Evolutionary conservation across 169 alveolate genomes (phyloP), one percentile per base, ranked within the genome.

Genomic region (Cryptosporidium ryanae): DNA sequence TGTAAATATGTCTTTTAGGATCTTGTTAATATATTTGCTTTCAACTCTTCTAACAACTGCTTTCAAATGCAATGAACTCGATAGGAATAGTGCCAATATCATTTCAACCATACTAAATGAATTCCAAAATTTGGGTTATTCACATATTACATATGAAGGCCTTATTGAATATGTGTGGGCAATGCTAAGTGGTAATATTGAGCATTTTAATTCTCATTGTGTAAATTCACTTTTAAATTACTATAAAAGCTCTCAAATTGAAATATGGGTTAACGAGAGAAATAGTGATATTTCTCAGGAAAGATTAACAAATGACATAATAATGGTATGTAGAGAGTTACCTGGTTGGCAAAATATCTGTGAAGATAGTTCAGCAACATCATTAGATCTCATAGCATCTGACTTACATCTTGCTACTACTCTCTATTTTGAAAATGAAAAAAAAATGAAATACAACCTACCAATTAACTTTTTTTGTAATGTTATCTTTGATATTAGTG

Each of bases 281-380:
- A 23, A 17, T 21, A 52, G 55, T 29, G 59, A 55, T n/a, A 43
- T 59, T 18, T 76, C 87, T 15, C 21, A n/a, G 23, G 87, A 76
- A 8, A 55, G 44, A 34, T 44, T 76, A 17, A 55, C 59, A 23
- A 55, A 76, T 8, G 52, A 76, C 49, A 25, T 59, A 34, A 76
- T 76, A 18, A n/a, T 76, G 29, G 44, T 76, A 25, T 76, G 87
- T 50, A 76, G 71, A 61, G 87, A 76, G 64, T 61, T 76, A 38
- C 76, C 68, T 1, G 87, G 48, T n/a, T 76, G 87, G 87, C 68
- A 59, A 76, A 55, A 55, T 44, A 32, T 76, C 18, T 76, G 87
- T 21, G 34, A n/a, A 13, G 66, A 68, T 46, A 48, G 25, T 27
- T 21, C 23, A 1, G 21, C 64, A 31, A 31, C 87, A 21, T n/a